phyloP scores from a whole-genome alignment of 1,139 yeast genomes.

The Meyerozyma sp. region DNA sequence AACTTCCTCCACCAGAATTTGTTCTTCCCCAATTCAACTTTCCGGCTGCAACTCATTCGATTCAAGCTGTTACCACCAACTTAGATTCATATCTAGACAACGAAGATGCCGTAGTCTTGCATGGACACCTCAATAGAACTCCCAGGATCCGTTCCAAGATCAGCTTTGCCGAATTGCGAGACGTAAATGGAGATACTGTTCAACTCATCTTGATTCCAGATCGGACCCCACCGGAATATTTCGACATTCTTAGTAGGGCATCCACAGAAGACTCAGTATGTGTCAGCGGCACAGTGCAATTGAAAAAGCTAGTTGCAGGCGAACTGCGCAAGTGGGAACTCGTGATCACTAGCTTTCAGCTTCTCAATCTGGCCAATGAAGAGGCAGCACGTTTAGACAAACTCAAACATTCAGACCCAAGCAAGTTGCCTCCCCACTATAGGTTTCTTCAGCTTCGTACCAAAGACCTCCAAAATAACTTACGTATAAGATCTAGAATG shows the following conservation, averaged over 20 bases:
- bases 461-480: constrained; percentile 51
- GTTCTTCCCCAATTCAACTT: constrained; percentile 33
- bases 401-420: constrained; percentile 43
- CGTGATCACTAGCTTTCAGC: constrained; percentile 43
- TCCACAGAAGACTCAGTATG: constrained; percentile 73
- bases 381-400: constrained; percentile 70
- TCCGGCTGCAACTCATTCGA: constrained; percentile 32
- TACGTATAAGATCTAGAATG: constrained; percentile 58
- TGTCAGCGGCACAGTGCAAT: constrained; percentile 51
- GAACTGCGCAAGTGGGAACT: constrained; percentile 47
- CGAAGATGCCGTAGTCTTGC: constrained; percentile 30
- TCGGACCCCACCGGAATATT: constrained; percentile 26
- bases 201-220: constrained; percentile 56
- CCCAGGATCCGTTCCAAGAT: constrained; percentile 46
- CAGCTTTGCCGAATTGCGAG: constrained; percentile 73
- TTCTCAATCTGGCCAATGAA: constrained; percentile 61
- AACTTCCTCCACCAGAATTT: not conserved
- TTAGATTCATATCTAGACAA: constrained; percentile 10
- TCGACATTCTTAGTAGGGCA: constrained; percentile 42
- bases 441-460: constrained; percentile 68
- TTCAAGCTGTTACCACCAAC: constrained; percentile 14
- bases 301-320: constrained; percentile 17
- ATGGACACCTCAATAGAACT: constrained; percentile 80
- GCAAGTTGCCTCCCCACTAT: constrained; percentile 68
- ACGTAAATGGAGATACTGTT: constrained; percentile 57